Conservation (phyloP, 2,329 filamentous ascomycete species). For the Trichophyton schoenleinii region DNA sequence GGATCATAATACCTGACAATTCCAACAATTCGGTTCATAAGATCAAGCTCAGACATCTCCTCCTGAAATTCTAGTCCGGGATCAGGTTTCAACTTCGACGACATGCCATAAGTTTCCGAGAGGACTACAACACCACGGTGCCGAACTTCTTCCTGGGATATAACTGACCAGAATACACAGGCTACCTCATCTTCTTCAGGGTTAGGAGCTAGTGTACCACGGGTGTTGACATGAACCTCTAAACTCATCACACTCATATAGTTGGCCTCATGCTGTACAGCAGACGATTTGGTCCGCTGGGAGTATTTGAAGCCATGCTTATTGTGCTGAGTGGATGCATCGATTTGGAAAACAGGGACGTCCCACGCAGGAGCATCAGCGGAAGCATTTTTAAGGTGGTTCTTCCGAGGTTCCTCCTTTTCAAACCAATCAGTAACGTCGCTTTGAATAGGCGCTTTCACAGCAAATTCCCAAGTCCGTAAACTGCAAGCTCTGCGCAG, state of each 20-base stretch:
- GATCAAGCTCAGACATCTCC: slow-evolving; percentile 68
- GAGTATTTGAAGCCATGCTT: slow-evolving; percentile 76
- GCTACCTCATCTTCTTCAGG: slow-evolving; percentile 81
- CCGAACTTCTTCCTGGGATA: slow-evolving; percentile 55
- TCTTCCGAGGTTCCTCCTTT: slow-evolving; percentile 24
- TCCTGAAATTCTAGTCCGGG: slow-evolving; percentile 50
- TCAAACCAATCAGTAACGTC: slow-evolving; percentile 61
- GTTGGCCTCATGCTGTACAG: slow-evolving; percentile 68
- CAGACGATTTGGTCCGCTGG: slow-evolving; percentile 60
- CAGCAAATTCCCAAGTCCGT: slow-evolving; percentile 63
- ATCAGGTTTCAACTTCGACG: slow-evolving; percentile 46
- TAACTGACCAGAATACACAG: slow-evolving; percentile 81
- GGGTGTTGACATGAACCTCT: slow-evolving; percentile 81
- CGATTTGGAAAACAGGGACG: slow-evolving; percentile 61
- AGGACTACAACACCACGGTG: slow-evolving; percentile 62
- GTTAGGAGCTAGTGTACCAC: slow-evolving; percentile 69
- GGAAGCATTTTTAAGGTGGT: neutral
- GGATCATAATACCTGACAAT: slow-evolving; percentile 76
- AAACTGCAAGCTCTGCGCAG: slow-evolving; percentile 49
- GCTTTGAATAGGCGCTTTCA: slow-evolving; percentile 53
- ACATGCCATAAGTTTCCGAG: slow-evolving; percentile 48
- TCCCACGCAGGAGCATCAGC: neutral
- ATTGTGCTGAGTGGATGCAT: slow-evolving; percentile 72
- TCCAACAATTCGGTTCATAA: slow-evolving; percentile 75
- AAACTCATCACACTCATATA: slow-evolving; percentile 97